Base-by-base conservation (phyloP, 352 stramenopile species). In the Phytophthora chlamydospora region DNA sequence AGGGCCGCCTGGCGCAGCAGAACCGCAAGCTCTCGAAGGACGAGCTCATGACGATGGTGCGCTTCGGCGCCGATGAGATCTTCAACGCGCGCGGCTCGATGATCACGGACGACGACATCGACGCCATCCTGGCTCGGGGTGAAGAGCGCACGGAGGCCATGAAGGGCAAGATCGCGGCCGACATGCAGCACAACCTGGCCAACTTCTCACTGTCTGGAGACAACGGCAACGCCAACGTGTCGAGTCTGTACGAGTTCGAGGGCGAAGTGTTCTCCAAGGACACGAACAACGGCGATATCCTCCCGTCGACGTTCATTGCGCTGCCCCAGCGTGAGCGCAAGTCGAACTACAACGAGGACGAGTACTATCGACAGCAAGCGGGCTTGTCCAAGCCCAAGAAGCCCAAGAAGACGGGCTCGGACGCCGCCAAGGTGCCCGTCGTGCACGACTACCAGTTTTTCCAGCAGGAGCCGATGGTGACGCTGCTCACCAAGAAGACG, bases 41-140 rank as follows among this genome's bases (percentile, higher is more conserved):
- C 47, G 98, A 99, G 55, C 83, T 99, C 13, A 99, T 99, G 96
- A 94, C 91, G 16, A 98, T 98, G 94, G 90, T 99, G 4, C 81
- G 86, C 6, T 96, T 96, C 39, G 88, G 88, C 54, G 88, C 88
- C 3, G 88, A 96, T 36, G 88, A 96, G 62, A 96, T 96, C 34
- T 96, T 96, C 47, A 96, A 94, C 43, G 83, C 85, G 6, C 80
- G 85, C 55, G 88, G 86, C 29, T 93, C 84, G 5, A 95, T 90
- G 78, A 94, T 97, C 59, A 97, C 91, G 29, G 92, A 97, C 48
- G 90, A 97, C 41, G 92, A 98, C 66, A 97, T 98, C 55, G 91
- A 98, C 58, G 79, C 85, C 16, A 97, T 98, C 40, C 60, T 98
- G 53, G 88, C 89, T 24, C 93, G 93, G 55, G 92, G 92, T 16